Evolutionary conservation across 805 yeast species (phyloP), one percentile per base, ranked within the genome.

Genomic region (Maudiozyma pseudohumilis): DNA sequence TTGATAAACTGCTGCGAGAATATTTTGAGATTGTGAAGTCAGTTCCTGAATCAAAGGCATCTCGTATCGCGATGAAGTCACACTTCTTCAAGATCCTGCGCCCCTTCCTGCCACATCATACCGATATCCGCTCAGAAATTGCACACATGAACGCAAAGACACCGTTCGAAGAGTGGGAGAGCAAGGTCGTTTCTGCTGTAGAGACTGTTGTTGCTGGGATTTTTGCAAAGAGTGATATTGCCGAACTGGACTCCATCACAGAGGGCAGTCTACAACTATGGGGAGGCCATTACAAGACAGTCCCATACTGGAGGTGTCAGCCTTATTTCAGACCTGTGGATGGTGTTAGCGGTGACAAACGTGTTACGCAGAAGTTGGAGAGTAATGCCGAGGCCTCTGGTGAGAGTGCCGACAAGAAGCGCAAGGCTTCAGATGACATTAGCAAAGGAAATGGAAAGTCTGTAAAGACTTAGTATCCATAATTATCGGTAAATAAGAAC

Each of bases 271-370:
- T 53, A 26, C 75, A 76, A 47, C 53, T 61, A 18, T 81, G 94
- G 88, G 95, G 94, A 34, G 95, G 94, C 1, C 50, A 68, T 11
- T 89, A 92, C 57, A 76, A 77, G 56, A 72, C 69, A 4, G 75
- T 89, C 12, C 97, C 98, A 2, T 87, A 81, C 57, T 89, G 97
- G 97, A 72, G 97, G 51, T 78, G 95, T 46, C 98, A 89, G 61
- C 98, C 98, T 2, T 82, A 84, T 56, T 89, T 89, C 68, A 70
- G 98, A 49, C 77, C 80, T 2, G 95, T 89, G 1, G 74, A 85
- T 55, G 97, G 97, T 17, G 76, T 74, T 3, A 66, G 70, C 20
- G 75, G 72, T 18, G 74, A 71, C 41, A 57, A 60, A 42, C 50
- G 70, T 40, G 52, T 60, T 6, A 52, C 49, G 2, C 60, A 56